Conservation (phyloP, 495 filamentous ascomycete genomes). For the Penicillium alfredii region DNA sequence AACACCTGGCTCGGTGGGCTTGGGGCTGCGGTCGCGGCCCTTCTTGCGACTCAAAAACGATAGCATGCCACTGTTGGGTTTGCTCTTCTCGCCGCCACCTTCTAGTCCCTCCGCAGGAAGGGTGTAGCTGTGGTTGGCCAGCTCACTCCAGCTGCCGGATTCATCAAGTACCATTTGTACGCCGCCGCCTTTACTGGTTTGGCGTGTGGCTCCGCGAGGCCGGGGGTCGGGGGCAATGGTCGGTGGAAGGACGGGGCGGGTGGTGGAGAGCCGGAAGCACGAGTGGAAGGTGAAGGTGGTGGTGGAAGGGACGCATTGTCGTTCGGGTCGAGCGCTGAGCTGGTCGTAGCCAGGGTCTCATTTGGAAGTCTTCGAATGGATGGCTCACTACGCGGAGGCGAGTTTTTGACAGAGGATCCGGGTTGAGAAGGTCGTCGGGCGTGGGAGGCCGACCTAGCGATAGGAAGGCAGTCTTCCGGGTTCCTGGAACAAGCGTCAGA, state of each 20-base stretch:
- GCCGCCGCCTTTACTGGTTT: conserved; percentile 74
- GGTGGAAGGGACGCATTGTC: conserved; percentile 19
- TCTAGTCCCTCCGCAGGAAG: conserved; percentile 59
- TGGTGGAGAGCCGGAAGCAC: conserved; percentile 10
- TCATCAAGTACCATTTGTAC: conserved; percentile 88
- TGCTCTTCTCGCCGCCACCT: conserved; percentile 42
- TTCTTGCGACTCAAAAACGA: conserved; percentile 85
- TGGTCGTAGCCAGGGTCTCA: conserved; percentile 23
- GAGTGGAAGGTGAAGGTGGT: conserved; percentile 20
- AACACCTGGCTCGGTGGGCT: conserved; percentile 88
- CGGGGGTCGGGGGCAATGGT: conserved; percentile 27
- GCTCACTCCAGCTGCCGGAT: conserved; percentile 79
- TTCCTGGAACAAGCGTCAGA: conserved; percentile 24
- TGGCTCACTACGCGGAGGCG: conserved; percentile 22
- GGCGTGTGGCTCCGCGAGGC: conserved; percentile 39
- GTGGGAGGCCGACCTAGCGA: conserved; percentile 25
- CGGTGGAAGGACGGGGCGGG: conserved; percentile 34
- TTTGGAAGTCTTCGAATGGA: no score
- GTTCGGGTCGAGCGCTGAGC: conserved; percentile 29
- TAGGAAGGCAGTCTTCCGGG: conserved; percentile 38
- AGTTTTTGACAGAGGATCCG: conserved; percentile 23
- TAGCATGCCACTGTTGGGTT: conserved; percentile 69
- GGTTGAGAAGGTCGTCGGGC: conserved; percentile 37
- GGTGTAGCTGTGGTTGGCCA: conserved; percentile 77
- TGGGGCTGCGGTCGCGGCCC: conserved; percentile 84